Base-by-base conservation (phyloP, 192 early-diverging fungal genomes). In the Coemansia sp. region DNA sequence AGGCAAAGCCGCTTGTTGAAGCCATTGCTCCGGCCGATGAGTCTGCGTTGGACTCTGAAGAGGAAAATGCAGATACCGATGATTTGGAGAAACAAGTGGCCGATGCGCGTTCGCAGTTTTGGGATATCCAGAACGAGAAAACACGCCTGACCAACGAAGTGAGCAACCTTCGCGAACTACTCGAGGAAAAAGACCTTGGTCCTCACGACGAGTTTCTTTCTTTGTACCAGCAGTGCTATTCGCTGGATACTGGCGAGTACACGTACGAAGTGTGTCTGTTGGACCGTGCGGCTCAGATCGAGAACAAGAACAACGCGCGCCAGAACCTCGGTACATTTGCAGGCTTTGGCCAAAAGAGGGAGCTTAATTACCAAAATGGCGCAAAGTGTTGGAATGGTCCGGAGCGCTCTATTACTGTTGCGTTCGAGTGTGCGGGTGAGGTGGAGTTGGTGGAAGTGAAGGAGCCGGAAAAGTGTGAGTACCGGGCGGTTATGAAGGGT, bases 391-490 rank as follows among this genome's bases (percentile, higher is more conserved):
- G 97, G 97, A 95, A 97, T 63, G 97, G 95, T 1, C 97, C 95
- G 2, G 81, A 87, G 12, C 84, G 97, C 31, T 92, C 90, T 6
- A 76, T 90, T 3, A 85, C 84, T 48, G 84, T 89, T 11, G 53
- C 61, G 25, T 77, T 97, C 34, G 87, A 88, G 61, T 99, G 97
- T 73, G 92, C 90, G 0, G 60, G 66, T 0, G 79, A 84, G 6
- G 92, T 87, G 44, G 68, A 84, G 63, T 70, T 98, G 15, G 31
- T 88, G 0, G 73, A 83, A 7, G 90, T 97, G 1, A 63, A 85
- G 3, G 97, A 99, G 75, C 95, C 93, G 9, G 90, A 84, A 61
- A 95, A 95, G 80, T 98, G 97, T 76, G 95, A 96, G 76, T 98
- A 98, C 65, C 64, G 79, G 9, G 87, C 92, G 53, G 79, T 70